These are phyloP conservation scores for Triticum monococcum DNA, from an alignment of 176 grass and related monocot species.

Conservation along the genomic window DNA sequence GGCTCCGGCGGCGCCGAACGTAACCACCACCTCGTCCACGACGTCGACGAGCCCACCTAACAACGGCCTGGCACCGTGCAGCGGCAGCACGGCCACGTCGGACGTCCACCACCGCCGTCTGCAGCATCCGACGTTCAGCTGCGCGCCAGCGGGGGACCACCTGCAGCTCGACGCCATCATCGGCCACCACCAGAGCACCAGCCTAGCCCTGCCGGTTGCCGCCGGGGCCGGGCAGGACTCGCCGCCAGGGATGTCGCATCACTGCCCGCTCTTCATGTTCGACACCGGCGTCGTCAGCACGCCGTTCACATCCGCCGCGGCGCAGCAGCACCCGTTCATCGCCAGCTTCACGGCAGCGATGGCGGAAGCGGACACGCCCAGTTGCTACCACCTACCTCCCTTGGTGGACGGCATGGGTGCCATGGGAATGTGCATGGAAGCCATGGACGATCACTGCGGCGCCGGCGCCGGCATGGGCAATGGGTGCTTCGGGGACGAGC, in stretches of 20 bases:
- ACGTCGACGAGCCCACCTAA: constrained; percentile 26
- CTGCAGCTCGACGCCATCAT: constrained; percentile 58
- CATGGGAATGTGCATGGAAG: constrained; percentile 31
- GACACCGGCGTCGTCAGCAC: constrained; percentile 38
- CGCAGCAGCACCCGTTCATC: constrained; percentile 36
- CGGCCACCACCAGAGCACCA: constrained; percentile 35
- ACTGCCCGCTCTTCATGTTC: constrained; percentile 84
- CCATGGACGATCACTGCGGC: constrained; percentile 34
- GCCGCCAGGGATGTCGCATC: constrained; percentile 26
- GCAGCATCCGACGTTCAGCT: constrained; percentile 33
- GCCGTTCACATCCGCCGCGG: neutral
- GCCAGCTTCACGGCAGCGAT: constrained; percentile 55
- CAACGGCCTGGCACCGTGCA: constrained; percentile 30
- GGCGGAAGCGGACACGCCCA: constrained; percentile 53
- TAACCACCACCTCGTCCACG: constrained; percentile 23
- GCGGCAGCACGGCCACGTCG: constrained; percentile 42
- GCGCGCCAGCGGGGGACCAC: constrained; percentile 23
- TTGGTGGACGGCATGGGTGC: constrained; percentile 60
- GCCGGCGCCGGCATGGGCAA: neutral
- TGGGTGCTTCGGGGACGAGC: constrained; percentile 28
- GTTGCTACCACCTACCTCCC: constrained; percentile 56
- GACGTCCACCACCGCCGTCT: constrained; percentile 29
- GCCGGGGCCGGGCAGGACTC: constrained; percentile 25
- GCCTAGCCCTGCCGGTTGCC: constrained; percentile 27
- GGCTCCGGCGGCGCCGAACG: constrained; percentile 5